Percentiles rank a stretch among this genome's conserved stretches.
phyloP scores from a whole-genome alignment of 768 basidiomycete species.

The Chiua virens region DNA sequence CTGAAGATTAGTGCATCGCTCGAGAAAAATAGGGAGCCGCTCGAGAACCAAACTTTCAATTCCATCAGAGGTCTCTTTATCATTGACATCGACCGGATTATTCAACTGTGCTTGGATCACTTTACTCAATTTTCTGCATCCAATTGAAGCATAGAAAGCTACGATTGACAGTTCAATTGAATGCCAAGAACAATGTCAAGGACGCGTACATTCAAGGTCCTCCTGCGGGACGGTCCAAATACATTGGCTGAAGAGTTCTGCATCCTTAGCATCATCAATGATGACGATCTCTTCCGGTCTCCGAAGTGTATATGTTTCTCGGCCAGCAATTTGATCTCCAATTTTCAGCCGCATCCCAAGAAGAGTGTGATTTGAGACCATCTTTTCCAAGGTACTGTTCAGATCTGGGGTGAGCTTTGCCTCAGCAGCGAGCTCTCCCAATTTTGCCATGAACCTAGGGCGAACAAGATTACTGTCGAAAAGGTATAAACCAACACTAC shows the following conservation, averaged over 20 bases:
- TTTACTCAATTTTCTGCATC: slow-evolving; percentile 65
- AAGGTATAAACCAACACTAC: background rate
- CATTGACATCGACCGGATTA: slow-evolving; percentile 46
- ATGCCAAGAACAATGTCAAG: background rate
- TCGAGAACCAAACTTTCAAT: slow-evolving; percentile 64
- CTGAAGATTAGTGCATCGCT: slow-evolving; percentile 70
- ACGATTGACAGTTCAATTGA: background rate
- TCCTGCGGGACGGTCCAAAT: slow-evolving; percentile 81
- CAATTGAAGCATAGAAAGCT: slow-evolving; percentile 75
- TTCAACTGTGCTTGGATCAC: slow-evolving; percentile 74
- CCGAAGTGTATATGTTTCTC: slow-evolving; percentile 53
- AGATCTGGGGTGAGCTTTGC: slow-evolving; percentile 56
- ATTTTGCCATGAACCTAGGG: slow-evolving; percentile 70
- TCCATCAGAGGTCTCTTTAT: slow-evolving; percentile 44
- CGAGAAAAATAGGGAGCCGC: slow-evolving; percentile 81
- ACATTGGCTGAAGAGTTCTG: slow-evolving; percentile 69
- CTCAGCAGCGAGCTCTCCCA: slow-evolving; percentile 80
- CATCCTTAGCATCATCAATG: slow-evolving; percentile 77
- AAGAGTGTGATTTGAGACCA: slow-evolving; percentile 68
- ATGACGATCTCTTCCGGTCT: slow-evolving; percentile 69
- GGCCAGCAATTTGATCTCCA: slow-evolving; percentile 4
- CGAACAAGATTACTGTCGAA: background rate
- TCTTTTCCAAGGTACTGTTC: slow-evolving; percentile 46
- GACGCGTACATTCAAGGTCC: slow-evolving; percentile 75
- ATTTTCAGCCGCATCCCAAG: slow-evolving; percentile 66